Base-by-base conservation (phyloP, 345 rosid genomes). In the Salix suchowensis region DNA sequence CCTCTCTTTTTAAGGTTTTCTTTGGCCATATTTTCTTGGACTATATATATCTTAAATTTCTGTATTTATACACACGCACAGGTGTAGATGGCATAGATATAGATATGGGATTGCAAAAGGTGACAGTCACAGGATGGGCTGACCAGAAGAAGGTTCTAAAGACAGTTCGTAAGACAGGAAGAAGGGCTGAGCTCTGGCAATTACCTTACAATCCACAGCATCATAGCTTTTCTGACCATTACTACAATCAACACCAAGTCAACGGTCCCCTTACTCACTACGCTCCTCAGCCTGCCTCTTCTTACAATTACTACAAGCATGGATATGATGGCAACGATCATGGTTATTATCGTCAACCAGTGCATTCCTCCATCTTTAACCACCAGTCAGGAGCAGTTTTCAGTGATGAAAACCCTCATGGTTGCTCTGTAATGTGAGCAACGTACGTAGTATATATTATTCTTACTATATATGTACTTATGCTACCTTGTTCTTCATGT, bases 181-280 rank as follows among this genome's bases (percentile, higher is more conserved):
- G 93, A 72, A 82, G 97, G 71, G 97, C 94, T 0, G 98, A 95
- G 87, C 85, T 95, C 42, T 95, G 96, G 98, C 97, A 90, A 77
- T 76, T 91, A 28, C 96, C 97, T 0, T 87, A 83, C 76, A 89
- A 86, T 71, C 94, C 93, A 12, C 86, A 85, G 19, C 83, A 83
- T 36, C 61, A 79, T 21, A 78, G 82, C 75, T 58, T 39, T 16
- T 68, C 69, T 8, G 76, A 19, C 19, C 83, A 87, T 30, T 85
- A 75, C 67, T 85, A 86, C 67, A 82, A 84, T 74, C 94, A 87
- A 66, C 88, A 89, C 34, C 90, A 88, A 14, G 82, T 89, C 79
- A 90, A 89, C 61, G 97, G 97, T 4, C 91, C 95, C 0, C 58
- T 70, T 72, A 73, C 79, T 15, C 82, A 85, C 76, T 62, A 82